phyloP scores from a whole-genome alignment of 257 asterid species.

The Solanum neorickii region DNA sequence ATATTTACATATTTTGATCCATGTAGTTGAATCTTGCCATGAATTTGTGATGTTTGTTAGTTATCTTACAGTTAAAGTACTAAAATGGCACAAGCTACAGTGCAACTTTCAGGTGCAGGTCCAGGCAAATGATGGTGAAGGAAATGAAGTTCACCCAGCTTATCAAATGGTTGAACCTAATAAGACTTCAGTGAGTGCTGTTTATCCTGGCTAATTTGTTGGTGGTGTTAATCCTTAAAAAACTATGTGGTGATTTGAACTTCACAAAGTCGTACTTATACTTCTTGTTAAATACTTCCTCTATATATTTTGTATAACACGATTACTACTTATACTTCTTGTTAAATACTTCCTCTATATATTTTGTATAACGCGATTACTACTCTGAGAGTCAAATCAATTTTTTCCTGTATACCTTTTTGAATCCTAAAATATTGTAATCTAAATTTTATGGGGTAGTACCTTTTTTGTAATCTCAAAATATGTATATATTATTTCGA shows the following conservation, averaged over 20 bases:
- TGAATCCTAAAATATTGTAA: background rate
- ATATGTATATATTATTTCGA: background rate
- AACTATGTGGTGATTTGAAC: background rate
- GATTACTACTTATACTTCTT: background rate
- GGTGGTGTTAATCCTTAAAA: background rate
- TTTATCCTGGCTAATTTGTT: background rate
- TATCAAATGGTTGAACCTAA: background rate
- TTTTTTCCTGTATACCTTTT: background rate
- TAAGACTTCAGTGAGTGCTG: slow-evolving; percentile 3
- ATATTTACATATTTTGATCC: background rate
- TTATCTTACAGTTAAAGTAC: background rate
- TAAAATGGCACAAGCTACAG: background rate
- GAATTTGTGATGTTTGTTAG: background rate
- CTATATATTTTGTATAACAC: background rate
- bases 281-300: background rate
- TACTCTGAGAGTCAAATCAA: background rate
- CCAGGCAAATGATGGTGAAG: background rate
- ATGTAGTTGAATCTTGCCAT: background rate
- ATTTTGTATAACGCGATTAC: background rate
- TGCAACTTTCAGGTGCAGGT: background rate
- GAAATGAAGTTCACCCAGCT: slow-evolving; percentile 2
- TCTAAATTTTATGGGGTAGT: background rate
- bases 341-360: background rate
- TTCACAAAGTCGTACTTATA: background rate
- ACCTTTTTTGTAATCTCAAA: background rate